A percentile compares a stretch with the other conserved stretches of the same genome.
Conservation (phyloP, 805 yeast species). For the Zygosaccharomyces gambellarensis region DNA sequence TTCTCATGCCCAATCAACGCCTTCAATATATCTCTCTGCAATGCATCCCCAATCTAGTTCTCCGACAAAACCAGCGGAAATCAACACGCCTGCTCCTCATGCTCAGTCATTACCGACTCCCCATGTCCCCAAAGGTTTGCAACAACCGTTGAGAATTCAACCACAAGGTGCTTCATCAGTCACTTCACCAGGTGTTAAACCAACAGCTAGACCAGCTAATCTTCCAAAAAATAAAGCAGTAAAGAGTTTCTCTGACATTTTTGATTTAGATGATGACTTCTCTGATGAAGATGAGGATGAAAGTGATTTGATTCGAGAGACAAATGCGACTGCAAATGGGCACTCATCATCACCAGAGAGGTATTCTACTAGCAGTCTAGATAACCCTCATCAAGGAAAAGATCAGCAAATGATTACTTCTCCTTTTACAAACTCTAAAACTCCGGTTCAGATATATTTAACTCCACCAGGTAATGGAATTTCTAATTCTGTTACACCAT, state of each 20-base stretch:
- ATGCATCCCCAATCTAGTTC: not conserved
- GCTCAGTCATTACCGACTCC: not conserved
- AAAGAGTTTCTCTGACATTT: slow-evolving; percentile 18
- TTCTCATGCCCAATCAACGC: not conserved
- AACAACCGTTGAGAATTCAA: not conserved
- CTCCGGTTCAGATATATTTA: slow-evolving; percentile 11
- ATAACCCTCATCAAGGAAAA: not conserved
- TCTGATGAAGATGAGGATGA: slow-evolving; percentile 7
- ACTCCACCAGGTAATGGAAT: slow-evolving; percentile 8
- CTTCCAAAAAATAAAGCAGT: slow-evolving; percentile 1
- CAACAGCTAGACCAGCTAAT: not conserved
- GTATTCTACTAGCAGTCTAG: not conserved
- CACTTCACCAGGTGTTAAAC: not conserved
- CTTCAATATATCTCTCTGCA: not conserved
- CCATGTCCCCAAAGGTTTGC: not conserved
- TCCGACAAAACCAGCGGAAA: not conserved
- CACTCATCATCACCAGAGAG: not conserved
- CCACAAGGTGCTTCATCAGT: not conserved
- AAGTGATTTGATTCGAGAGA: not conserved
- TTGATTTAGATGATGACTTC: slow-evolving; percentile 13
- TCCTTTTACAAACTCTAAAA: slow-evolving; percentile 1
- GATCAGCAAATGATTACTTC: not conserved
- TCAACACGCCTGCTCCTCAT: not conserved
- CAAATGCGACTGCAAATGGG: not conserved
- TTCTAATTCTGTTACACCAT: not conserved